phyloP scores from a whole-genome alignment of 306 rosid species.

The Acacia acuminata region DNA sequence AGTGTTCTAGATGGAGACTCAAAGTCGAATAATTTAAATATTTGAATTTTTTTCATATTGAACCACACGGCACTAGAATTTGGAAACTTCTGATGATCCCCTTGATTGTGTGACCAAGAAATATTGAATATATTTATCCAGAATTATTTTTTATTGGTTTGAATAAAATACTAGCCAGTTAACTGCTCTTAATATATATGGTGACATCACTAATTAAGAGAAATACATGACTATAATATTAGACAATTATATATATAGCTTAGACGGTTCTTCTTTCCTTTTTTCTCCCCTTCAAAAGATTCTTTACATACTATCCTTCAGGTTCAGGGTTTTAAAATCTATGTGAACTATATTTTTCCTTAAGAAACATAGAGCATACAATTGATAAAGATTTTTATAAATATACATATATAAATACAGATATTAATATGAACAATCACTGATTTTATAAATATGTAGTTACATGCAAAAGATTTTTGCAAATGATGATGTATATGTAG shows the following conservation, averaged over 20 bases:
- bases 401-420: too few species aligned
- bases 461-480: too few species aligned
- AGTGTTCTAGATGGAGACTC: constrained; percentile 35
- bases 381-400: too few species aligned
- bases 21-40: background rate
- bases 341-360: too few species aligned
- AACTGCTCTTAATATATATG: background rate
- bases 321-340: too few species aligned
- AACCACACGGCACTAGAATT: constrained; percentile 29
- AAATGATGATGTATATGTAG: too few species aligned
- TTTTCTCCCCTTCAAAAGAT: background rate
- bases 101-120: constrained; percentile 24
- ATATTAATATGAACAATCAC: background rate
- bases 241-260: background rate
- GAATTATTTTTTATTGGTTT: background rate
- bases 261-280: background rate
- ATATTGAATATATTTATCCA: background rate
- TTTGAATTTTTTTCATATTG: constrained; percentile 13
- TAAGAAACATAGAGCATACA: background rate
- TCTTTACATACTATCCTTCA: background rate
- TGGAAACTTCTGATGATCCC: constrained; percentile 9
- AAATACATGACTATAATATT: background rate
- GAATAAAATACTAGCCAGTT: background rate
- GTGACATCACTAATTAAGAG: constrained; percentile 4
- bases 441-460: too few species aligned